Evolutionary conservation across 2,329 filamentous ascomycete species (phyloP), one percentile per base, ranked within the genome.

Genomic region (Ophiocordyceps robertsii): DNA sequence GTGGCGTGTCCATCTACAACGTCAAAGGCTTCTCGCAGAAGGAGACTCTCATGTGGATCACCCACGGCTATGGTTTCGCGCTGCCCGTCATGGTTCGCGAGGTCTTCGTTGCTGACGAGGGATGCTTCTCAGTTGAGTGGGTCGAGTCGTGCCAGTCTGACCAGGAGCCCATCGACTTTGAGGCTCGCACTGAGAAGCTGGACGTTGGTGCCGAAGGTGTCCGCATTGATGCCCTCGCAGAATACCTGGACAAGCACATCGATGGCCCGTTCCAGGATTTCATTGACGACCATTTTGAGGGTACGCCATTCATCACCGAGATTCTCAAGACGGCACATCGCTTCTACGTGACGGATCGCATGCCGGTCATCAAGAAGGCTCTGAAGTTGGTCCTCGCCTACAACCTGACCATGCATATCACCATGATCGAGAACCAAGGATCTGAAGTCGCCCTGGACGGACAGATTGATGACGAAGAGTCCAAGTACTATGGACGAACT

Each of bases 291-390:
- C 92, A 95, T 66, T 96, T 95, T 53, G 88, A 94, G 61, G 90
- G 89, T 42, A 95, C 90, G 2, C 86, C 82, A 19, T 96, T 96
- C 69, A 73, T 96, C 56, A 95, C 88, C 6, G 87, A 95, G 65
- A 90, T 96, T 55, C 75, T 96, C 55, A 95, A 95, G 77, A 95
- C 89, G 1, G 88, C 87, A 8, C 89, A 94, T 67, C 86, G 86
- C 56, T 95, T 84, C 69, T 95, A 94, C 67, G 75, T 77, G 63
- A 88, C 89, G 63, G 86, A 92, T 61, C 82, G 87, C 66, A 76
- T 86, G 45, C 84, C 84, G 1, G 85, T 95, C 51, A 87, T 96
- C 60, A 86, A 89, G 58, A 95, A 96, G 69, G 89, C 89, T 1
- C 73, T 96, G 53, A 95, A 95, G 71, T 78, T 95, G 42, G 85